These are phyloP conservation scores for Selaginella tamariscina DNA, from an alignment of 75 land plant genomes.

Conservation along the genomic window DNA sequence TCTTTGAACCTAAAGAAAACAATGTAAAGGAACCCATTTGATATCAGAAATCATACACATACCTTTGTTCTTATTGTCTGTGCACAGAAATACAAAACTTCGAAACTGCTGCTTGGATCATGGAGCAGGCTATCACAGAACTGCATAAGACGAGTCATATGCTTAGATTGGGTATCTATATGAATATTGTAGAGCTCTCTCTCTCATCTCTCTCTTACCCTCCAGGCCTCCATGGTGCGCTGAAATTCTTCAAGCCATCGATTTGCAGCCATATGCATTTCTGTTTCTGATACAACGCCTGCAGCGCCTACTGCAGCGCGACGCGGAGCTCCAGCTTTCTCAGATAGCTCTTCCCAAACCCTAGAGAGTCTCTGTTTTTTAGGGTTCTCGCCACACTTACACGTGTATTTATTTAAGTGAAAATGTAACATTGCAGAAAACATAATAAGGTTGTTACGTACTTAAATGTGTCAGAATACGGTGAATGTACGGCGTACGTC, in stretches of 20 bases:
- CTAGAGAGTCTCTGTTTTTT: too few relatives aligned
- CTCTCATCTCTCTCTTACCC: conserved; percentile 23
- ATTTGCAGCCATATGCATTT: conserved; percentile 70
- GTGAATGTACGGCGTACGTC: too few relatives aligned
- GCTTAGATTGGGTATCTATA: background rate
- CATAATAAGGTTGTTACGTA: too few relatives aligned
- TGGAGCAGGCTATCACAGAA: conserved; percentile 87
- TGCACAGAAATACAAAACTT: conserved; percentile 80
- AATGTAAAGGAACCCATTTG: background rate
- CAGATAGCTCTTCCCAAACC: too few relatives aligned
- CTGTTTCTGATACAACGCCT: conserved; percentile 78
- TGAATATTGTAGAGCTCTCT: background rate
- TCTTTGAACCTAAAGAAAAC: conserved; percentile 56
- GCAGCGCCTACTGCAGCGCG: too few relatives aligned
- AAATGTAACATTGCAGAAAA: too few relatives aligned
- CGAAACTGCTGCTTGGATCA: conserved; percentile 72
- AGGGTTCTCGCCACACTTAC: too few relatives aligned
- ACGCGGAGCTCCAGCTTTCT: too few relatives aligned
- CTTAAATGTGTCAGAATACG: too few relatives aligned
- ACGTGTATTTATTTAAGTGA: too few relatives aligned
- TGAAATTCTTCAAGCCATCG: conserved; percentile 94
- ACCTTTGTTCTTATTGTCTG: conserved; percentile 92
- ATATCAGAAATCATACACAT: background rate
- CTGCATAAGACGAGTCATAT: conserved; percentile 20
- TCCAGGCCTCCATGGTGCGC: conserved; percentile 88